These are phyloP conservation scores for Exophiala bonariae DNA, from an alignment of 2,329 filamentous ascomycete genomes.

Conservation along the genomic window DNA sequence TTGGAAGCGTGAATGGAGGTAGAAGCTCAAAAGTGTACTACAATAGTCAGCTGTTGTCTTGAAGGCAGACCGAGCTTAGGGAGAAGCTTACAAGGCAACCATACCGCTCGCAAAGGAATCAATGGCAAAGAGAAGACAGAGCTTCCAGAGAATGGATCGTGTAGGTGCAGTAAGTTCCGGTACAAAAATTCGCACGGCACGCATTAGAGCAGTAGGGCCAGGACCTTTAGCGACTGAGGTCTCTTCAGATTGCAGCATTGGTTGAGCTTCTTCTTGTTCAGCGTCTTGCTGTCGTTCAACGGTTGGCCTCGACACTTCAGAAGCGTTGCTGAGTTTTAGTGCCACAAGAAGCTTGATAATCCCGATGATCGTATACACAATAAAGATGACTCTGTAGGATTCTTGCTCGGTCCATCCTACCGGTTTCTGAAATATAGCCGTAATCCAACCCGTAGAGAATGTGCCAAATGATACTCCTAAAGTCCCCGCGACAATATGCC, in stretches of 20 bases:
- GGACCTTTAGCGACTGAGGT: conserved; percentile 5
- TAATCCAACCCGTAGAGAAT: no score
- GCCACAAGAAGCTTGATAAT: conserved; percentile 57
- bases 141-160: conserved; percentile 54
- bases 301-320: no score
- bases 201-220: conserved; percentile 28
- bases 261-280: conserved; percentile 22
- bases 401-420: conserved; percentile 49
- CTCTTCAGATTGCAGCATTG: conserved; percentile 2
- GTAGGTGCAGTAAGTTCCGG: conserved; percentile 36
- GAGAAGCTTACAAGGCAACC: conserved; percentile 56
- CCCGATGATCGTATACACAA: conserved; percentile 58
- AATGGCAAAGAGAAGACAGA: conserved; percentile 67
- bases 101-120: conserved; percentile 72
- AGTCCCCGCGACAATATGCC: conserved; percentile 57
- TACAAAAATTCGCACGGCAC: neutral
- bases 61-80: conserved; percentile 52
- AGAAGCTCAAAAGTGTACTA: conserved; percentile 1
- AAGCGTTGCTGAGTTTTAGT: conserved; percentile 48
- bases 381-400: conserved; percentile 59
- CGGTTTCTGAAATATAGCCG: no score
- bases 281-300: conserved; percentile 30
- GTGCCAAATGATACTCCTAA: neutral
- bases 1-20: neutral
- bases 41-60: conserved; percentile 28